A percentile compares a stretch with the other conserved stretches of the same genome.
These are phyloP conservation scores for Saccharomyces jurei DNA, from an alignment of 805 yeast species.

Conservation along the genomic window DNA sequence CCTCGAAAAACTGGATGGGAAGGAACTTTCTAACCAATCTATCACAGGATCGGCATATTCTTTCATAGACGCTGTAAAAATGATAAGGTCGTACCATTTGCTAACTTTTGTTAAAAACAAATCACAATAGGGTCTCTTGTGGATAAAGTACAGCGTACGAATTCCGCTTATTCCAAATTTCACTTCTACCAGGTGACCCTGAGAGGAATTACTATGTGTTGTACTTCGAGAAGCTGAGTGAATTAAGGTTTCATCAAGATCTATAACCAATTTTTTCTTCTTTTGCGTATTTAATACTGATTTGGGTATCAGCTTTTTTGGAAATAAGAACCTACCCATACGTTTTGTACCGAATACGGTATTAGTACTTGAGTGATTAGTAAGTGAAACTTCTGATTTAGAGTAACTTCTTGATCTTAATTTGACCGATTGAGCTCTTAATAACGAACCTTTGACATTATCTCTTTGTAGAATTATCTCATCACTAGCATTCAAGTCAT, in stretches of 20 bases:
- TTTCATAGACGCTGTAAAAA: conserved; percentile 89
- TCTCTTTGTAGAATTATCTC: conserved; percentile 27
- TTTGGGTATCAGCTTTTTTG: conserved; percentile 35
- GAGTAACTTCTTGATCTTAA: conserved; percentile 1
- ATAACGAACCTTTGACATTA: conserved; percentile 27
- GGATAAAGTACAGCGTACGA: conserved; percentile 79
- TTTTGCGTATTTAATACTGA: conserved; percentile 30
- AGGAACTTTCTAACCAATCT: conserved; percentile 67
- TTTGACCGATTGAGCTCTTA: conserved; percentile 9
- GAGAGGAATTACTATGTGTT: conserved; percentile 23
- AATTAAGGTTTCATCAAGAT: conserved; percentile 88
- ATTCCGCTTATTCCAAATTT: conserved; percentile 47
- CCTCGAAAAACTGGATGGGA: conserved; percentile 45
- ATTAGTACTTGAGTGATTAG: conserved; percentile 16
- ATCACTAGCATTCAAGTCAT: conserved; percentile 23
- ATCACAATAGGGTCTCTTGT: conserved; percentile 88
- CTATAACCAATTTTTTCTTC: conserved; percentile 65
- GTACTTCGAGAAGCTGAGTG: conserved; percentile 73
- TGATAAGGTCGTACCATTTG: conserved; percentile 80
- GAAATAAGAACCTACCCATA: conserved; percentile 37
- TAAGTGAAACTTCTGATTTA: conserved; percentile 8
- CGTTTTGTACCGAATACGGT: conserved; percentile 24
- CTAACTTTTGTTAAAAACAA: conserved; percentile 68
- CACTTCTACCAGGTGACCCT: conserved; percentile 75
- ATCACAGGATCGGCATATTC: conserved; percentile 97